These are phyloP conservation scores for Eutypa lata DNA, from an alignment of 2,329 filamentous ascomycete genomes.

Conservation along the genomic window DNA sequence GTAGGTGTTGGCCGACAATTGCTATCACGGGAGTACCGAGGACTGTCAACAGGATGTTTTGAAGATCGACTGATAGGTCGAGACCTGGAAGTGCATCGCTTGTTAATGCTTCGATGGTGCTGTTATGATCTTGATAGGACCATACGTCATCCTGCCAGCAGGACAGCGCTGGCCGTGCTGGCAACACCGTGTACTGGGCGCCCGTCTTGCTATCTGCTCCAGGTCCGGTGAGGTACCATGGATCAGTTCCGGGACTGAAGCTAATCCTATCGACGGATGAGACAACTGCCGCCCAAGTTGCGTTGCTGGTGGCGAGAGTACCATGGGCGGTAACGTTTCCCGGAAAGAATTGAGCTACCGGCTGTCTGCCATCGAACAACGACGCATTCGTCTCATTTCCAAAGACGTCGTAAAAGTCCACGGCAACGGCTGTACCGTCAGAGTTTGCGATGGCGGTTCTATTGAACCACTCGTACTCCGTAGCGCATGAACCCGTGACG, in stretches of 20 bases:
- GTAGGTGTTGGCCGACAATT: slow-evolving; percentile 14
- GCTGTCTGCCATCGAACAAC: slow-evolving; percentile 9
- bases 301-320: slow-evolving; percentile 12
- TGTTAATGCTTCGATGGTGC: slow-evolving; percentile 13
- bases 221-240: slow-evolving; percentile 18
- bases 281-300: slow-evolving; percentile 22
- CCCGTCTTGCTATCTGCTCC: background rate
- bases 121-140: slow-evolving; percentile 20
- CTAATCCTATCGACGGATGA: slow-evolving; percentile 24
- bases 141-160: slow-evolving; percentile 27
- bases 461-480: slow-evolving; percentile 25
- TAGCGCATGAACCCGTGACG: slow-evolving; percentile 24
- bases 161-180: slow-evolving; percentile 18
- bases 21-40: slow-evolving; percentile 17
- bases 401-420: slow-evolving; percentile 6
- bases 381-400: background rate
- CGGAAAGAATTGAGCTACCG: slow-evolving; percentile 1
- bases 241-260: slow-evolving; percentile 20
- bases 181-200: slow-evolving; percentile 14
- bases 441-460: slow-evolving; percentile 4
- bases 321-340: background rate
- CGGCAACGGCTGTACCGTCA: background rate
- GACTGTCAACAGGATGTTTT: slow-evolving; percentile 11
- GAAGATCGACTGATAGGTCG: slow-evolving; percentile 13
- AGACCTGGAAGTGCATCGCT: slow-evolving; percentile 16